phyloP scores from a whole-genome alignment of 2,329 filamentous ascomycete species.

The Alternaria tenuissima region DNA sequence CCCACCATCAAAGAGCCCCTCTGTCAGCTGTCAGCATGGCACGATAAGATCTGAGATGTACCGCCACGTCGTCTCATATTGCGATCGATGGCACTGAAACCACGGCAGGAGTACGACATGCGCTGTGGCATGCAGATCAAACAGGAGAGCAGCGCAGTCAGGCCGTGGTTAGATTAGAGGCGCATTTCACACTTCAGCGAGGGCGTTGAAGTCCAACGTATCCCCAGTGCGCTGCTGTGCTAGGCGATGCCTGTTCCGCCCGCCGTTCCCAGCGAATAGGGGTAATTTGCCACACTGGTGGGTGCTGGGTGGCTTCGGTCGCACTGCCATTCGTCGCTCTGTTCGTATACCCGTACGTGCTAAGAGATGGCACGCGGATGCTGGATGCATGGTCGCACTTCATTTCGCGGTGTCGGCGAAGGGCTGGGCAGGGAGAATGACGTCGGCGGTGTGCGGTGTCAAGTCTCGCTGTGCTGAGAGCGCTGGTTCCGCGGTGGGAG shows the following conservation, averaged over 20 bases:
- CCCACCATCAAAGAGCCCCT: conserved; percentile 4
- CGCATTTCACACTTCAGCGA: conserved; percentile 8
- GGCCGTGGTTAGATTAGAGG: conserved; percentile 6
- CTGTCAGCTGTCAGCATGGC: conserved; percentile 3
- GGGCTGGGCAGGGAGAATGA: not conserved
- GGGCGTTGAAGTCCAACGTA: conserved; percentile 14
- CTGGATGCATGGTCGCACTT: conserved; percentile 1
- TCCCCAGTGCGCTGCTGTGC: not conserved
- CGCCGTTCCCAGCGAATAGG: conserved; percentile 14
- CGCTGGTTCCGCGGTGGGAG: not conserved
- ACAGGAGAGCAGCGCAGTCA: conserved; percentile 18
- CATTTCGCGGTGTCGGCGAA: conserved; percentile 2
- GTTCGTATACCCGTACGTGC: conserved; percentile 14
- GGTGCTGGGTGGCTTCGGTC: conserved; percentile 9
- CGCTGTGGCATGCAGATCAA: conserved; percentile 25
- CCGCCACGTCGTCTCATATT: not conserved
- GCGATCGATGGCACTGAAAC: conserved; percentile 12
- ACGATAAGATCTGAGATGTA: not conserved
- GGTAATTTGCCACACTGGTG: conserved; percentile 19
- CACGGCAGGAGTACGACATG: conserved; percentile 3
- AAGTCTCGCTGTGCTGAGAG: not conserved
- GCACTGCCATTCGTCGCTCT: conserved; percentile 9
- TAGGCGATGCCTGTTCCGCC: conserved; percentile 8
- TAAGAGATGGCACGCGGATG: conserved; percentile 1
- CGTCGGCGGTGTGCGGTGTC: conserved; percentile 4